Evolutionary conservation across 2,329 filamentous ascomycete species (phyloP), one percentile per base, ranked within the genome.

Genomic region (Massarina eburnea): DNA sequence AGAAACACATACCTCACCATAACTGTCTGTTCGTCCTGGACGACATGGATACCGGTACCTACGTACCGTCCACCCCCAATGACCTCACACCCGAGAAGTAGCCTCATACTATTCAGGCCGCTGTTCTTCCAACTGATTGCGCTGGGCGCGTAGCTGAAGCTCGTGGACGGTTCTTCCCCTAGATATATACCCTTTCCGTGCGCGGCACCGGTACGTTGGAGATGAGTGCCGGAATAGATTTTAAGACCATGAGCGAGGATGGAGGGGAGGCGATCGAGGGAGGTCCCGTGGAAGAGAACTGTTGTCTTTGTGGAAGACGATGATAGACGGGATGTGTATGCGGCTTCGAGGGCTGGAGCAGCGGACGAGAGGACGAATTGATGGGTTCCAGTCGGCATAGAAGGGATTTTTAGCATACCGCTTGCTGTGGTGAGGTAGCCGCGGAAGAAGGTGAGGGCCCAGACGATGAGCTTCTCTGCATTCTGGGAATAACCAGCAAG

Each of bases 1-100:
- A 68, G 37, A 43, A 68, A 60, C 2, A 70, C 21, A 54, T 68
- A 70, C 24, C 66, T 50, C n/a, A 70, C 62, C 59, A 70, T 65
- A 2, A 68, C 57, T 21, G 34, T 57, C 27, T 39, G 46, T 35
- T 51, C 50, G 40, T 70, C 64, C 14, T 48, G 53, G 8, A 68
- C 43, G 9, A 67, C 54, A 50, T 65, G 57, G 15, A 67, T 59
- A 1, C 60, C 61, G 2, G 38, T 24, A 15, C 26, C 35, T 8
- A 61, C 51, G 22, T 35, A 50, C 22, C 51, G 54, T 7, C 51
- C 58, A 14, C 27, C 42, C 1, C 58, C 62, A 3, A 54, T 49
- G 29, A 67, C 51, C 48, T 69, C 66, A 39, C 59, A 64, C 1
- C 61, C 66, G 2, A 67, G 39, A 39, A 69, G 19, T 44, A 69